Base-by-base conservation (phyloP, 2,329 filamentous ascomycete species). In the Microcera coccophila region DNA sequence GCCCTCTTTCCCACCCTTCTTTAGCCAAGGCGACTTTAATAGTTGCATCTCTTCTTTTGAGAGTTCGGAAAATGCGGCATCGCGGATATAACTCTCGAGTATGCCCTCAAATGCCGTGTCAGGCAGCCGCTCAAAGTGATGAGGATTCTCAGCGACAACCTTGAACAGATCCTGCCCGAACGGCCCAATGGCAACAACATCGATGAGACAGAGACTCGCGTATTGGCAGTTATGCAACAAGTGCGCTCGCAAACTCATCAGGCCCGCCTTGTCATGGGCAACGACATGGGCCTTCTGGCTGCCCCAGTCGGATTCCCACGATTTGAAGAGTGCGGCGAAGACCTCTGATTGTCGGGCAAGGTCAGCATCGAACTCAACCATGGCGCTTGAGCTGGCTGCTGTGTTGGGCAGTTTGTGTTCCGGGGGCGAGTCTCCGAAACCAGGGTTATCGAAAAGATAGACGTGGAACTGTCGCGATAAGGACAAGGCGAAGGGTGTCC, bases 381-480 rank as follows among this genome's bases (percentile, higher is more conserved):
- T 36, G 10, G 52, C 41, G 9, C 40, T 36, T 3, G 45, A 40
- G n/a, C 14, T 42, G 3, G 39, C 16, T 4, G 39, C 34, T 20
- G 34, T 20, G 3, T 40, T 36, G 4, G 50, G 42, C 1, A 53
- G 36, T 4, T 56, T 55, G 8, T 35, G 11, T 5, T 58, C 59
- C 1, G 56, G 41, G 1, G 68, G 64, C 0, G 64, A 68, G 4
- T 58, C 44, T 10, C 71, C 70, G 40, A 71, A 74, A 1, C 71
- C 71, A 3, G 70, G 67, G 11, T 69, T 64, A 42, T 74, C 71
- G 43, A 69, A 73, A 11, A 74, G 54, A 44, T 73, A 67, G 37
- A 73, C 62, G 10, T 58, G 58, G 39, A 65, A 68, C 14, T 60
- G 57, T 2, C 52, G 49, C 4, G 63, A 54, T 1, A 74, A 52